A percentile compares a stretch with the other conserved stretches of the same genome.
Conservation (phyloP, 495 filamentous ascomycete species). For the Pyronema domesticum region DNA sequence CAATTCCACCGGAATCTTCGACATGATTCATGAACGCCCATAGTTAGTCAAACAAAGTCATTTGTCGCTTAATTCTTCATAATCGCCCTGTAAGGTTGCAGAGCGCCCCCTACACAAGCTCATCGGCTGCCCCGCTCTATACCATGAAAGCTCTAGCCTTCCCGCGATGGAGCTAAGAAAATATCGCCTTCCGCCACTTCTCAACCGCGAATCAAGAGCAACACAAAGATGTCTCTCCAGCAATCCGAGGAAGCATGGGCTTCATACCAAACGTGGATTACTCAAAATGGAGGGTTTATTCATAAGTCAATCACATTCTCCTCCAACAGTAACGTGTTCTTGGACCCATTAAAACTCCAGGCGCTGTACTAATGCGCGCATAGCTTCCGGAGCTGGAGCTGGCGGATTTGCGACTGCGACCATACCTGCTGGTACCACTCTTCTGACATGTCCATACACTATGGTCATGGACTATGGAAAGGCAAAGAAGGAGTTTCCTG, state of each 20-base stretch:
- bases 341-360: not conserved
- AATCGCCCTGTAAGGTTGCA: too few species aligned
- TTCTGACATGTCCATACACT: slow-evolving; percentile 17
- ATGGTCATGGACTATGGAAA: slow-evolving; percentile 15
- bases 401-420: slow-evolving; percentile 6
- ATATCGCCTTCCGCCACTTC: too few species aligned
- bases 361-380: not conserved
- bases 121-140: too few species aligned
- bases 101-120: too few species aligned
- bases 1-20: too few species aligned
- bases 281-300: slow-evolving; percentile 15
- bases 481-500: slow-evolving; percentile 9
- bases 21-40: too few species aligned
- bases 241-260: not conserved
- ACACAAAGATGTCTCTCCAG: too few species aligned
- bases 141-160: too few species aligned
- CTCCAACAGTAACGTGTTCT: not conserved
- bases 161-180: too few species aligned
- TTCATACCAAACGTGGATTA: slow-evolving; percentile 7
- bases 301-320: slow-evolving; percentile 15
- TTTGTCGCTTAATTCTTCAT: too few species aligned
- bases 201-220: too few species aligned
- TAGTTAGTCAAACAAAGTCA: too few species aligned
- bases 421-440: slow-evolving; percentile 7
- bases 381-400: not conserved